A percentile compares a stretch with the other conserved stretches of the same genome.
phyloP scores from a whole-genome alignment of 768 basidiomycete genomes.

The Tricholoma matsutake region DNA sequence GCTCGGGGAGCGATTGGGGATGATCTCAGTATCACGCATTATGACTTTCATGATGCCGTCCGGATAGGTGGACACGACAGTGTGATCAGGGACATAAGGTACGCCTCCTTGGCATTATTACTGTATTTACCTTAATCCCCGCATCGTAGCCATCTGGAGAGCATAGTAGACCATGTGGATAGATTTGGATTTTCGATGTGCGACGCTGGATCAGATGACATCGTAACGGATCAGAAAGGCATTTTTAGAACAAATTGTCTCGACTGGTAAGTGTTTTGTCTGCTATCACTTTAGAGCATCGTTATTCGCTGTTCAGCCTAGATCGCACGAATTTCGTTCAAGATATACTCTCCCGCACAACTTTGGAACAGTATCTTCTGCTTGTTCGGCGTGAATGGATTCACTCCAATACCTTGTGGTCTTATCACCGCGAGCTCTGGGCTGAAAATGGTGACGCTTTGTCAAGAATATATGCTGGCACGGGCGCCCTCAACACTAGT shows the following conservation, averaged over 20 bases:
- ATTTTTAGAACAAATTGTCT: slow-evolving; percentile 94
- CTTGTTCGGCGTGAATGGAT: slow-evolving; percentile 79
- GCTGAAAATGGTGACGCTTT: slow-evolving; percentile 95
- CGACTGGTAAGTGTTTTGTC: slow-evolving; percentile 65
- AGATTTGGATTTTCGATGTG: slow-evolving; percentile 85
- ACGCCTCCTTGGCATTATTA: slow-evolving; percentile 8
- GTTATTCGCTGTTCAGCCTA: slow-evolving; percentile 47
- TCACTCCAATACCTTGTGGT: slow-evolving; percentile 69
- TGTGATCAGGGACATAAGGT: slow-evolving; percentile 73
- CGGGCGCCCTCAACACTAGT: slow-evolving; percentile 91
- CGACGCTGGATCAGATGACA: slow-evolving; percentile 59
- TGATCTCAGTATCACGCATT: slow-evolving; percentile 77
- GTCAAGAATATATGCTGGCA: slow-evolving; percentile 92
- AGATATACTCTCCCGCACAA: slow-evolving; percentile 84
- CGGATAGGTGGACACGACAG: slow-evolving; percentile 83
- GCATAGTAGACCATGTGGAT: slow-evolving; percentile 63
- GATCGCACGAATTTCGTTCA: slow-evolving; percentile 98
- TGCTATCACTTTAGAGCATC: not conserved
- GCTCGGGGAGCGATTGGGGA: slow-evolving; percentile 62
- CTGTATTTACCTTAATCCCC: not conserved
- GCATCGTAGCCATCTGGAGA: slow-evolving; percentile 34
- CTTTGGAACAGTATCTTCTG: slow-evolving; percentile 78
- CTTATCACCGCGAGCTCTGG: slow-evolving; percentile 90
- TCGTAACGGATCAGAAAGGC: slow-evolving; percentile 87
- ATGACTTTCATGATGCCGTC: slow-evolving; percentile 91